phyloP scores from a whole-genome alignment of 2,329 filamentous ascomycete species.

The Rhinocladiella similis region DNA sequence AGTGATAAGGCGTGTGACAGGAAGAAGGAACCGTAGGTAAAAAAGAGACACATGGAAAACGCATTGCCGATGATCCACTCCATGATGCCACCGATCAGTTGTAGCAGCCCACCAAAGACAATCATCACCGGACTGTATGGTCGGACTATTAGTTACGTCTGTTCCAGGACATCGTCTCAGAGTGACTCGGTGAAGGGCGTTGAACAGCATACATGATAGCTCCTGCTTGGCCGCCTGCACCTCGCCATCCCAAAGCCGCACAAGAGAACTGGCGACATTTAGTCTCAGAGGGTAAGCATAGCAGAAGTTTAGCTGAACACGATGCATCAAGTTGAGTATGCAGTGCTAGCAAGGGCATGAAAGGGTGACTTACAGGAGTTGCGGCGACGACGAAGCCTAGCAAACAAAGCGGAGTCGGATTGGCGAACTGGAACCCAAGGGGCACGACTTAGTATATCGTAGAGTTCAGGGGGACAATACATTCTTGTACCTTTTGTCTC shows the following conservation, averaged over 20 bases:
- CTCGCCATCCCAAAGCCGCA: slow-evolving; percentile 54
- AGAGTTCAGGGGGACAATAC: too few species aligned
- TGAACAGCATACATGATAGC: slow-evolving; percentile 15
- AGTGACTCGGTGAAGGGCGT: too few species aligned
- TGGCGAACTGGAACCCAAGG: slow-evolving; percentile 48
- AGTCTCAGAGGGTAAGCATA: too few species aligned
- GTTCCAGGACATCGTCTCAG: too few species aligned
- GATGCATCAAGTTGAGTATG: slow-evolving; percentile 1
- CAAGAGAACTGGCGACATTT: too few species aligned
- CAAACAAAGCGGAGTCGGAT: slow-evolving; percentile 30
- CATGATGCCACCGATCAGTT: slow-evolving; percentile 32
- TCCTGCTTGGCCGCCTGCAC: slow-evolving; percentile 48
- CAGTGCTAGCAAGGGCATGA: too few species aligned
- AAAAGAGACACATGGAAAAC: slow-evolving; percentile 59
- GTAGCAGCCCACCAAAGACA: slow-evolving; percentile 35
- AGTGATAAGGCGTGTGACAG: slow-evolving; percentile 26
- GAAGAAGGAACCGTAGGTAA: slow-evolving; percentile 50
- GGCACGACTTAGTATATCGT: too few species aligned
- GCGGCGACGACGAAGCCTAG: slow-evolving; percentile 15
- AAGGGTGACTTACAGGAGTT: slow-evolving; percentile 1
- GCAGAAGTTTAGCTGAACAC: too few species aligned
- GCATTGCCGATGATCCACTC: slow-evolving; percentile 43
- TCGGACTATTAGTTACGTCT: too few species aligned
- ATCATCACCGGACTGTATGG: slow-evolving; percentile 36
- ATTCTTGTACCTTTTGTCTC: slow-evolving; percentile 28